These are phyloP conservation scores for Galerina sulciceps DNA, from an alignment of 768 basidiomycete species.

Conservation along the genomic window DNA sequence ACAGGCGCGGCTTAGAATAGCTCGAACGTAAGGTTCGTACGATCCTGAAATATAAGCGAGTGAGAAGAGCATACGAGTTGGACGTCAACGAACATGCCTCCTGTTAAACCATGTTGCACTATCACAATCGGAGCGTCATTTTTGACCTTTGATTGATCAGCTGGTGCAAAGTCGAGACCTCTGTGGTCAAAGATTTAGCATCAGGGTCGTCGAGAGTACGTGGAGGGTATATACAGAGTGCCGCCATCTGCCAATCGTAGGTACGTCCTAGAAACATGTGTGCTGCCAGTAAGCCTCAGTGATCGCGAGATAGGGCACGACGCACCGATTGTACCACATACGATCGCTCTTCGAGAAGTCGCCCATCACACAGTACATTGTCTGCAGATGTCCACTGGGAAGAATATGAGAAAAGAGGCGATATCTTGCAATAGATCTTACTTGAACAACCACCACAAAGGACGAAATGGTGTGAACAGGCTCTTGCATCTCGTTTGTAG, in stretches of 20 bases:
- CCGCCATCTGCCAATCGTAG: constrained; percentile 64
- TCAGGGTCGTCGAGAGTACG: background rate
- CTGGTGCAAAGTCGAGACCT: constrained; percentile 69
- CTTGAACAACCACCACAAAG: constrained; percentile 56
- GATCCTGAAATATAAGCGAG: constrained; percentile 57
- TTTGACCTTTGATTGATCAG: constrained; percentile 37
- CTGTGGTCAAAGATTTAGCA: constrained; percentile 33
- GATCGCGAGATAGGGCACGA: background rate
- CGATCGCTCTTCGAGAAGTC: constrained; percentile 62
- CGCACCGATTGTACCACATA: constrained; percentile 60
- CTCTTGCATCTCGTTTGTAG: constrained; percentile 46
- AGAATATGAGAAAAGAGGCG: background rate
- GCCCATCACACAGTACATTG: constrained; percentile 60
- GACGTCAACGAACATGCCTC: constrained; percentile 35
- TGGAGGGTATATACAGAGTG: constrained; percentile 52
- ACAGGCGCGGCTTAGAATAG: constrained; percentile 76
- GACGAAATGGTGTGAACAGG: constrained; percentile 45
- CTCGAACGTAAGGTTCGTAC: constrained; percentile 88
- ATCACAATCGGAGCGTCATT: constrained; percentile 58
- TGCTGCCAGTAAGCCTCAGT: background rate
- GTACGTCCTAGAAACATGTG: constrained; percentile 37
- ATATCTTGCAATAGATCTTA: constrained; percentile 23
- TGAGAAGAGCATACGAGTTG: constrained; percentile 3
- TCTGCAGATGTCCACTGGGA: constrained; percentile 66
- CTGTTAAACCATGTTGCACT: constrained; percentile 60